Percentiles rank a stretch among this genome's conserved stretches.
These are phyloP conservation scores for Sonneratia caseolaris DNA, from an alignment of 345 rosid species.

Conservation along the genomic window DNA sequence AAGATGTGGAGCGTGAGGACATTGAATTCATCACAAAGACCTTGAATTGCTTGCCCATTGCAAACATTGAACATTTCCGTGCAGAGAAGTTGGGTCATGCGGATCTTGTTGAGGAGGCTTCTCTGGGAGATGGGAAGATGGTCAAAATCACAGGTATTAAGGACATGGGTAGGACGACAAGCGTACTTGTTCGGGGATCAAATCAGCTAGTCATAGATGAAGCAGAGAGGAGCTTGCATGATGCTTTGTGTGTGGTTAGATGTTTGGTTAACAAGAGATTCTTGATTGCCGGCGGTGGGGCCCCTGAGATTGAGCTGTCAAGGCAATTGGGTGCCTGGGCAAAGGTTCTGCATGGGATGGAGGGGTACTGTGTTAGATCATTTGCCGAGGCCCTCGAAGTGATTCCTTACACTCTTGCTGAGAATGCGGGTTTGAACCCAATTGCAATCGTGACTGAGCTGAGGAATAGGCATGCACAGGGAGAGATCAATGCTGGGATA, in stretches of 20 bases:
- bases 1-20: constrained; percentile 96
- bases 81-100: constrained; percentile 84
- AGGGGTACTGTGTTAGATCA: constrained; percentile 78
- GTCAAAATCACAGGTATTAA: constrained; percentile 79
- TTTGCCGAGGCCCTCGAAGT: constrained; percentile 97
- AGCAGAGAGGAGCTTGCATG: constrained; percentile 97
- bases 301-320: constrained; percentile 92
- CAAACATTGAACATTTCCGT: constrained; percentile 87
- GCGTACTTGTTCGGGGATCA: constrained; percentile 89
- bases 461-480: constrained; percentile 96
- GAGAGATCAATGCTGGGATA: constrained; percentile 90
- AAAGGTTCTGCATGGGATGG: constrained; percentile 95
- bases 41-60: constrained; percentile 86
- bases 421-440: constrained; percentile 95
- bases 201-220: constrained; percentile 84
- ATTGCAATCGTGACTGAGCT: constrained; percentile 94
- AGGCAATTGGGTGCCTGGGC: constrained; percentile 99
- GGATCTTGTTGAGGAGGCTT: constrained; percentile 82
- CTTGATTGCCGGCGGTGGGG: constrained; percentile 99
- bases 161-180: constrained; percentile 88
- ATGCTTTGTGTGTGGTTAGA: constrained; percentile 88
- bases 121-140: constrained; percentile 95
- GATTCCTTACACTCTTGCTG: constrained; percentile 87
- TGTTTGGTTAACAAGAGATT: constrained; percentile 85
- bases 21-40: constrained; percentile 94